Evolutionary conservation across 2,329 filamentous ascomycete species (phyloP).

Genomic region (Aspergillus hiratsukae): DNA sequence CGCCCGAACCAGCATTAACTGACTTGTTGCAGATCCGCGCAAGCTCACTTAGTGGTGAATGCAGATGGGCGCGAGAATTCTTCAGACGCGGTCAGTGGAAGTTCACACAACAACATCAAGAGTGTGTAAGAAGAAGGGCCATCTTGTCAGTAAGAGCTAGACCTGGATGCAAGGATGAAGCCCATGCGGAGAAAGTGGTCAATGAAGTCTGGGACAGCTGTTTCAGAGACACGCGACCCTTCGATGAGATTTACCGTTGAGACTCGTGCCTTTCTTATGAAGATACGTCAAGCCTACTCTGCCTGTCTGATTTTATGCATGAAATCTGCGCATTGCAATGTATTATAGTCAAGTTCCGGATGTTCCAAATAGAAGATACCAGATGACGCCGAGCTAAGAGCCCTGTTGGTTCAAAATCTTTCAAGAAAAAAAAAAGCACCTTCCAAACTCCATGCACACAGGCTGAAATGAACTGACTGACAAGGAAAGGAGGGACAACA

Average conservation of each 20-base stretch:
- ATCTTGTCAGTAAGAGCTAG: constrained; percentile 73
- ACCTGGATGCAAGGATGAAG: constrained; percentile 76
- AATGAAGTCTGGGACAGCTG: constrained; percentile 99
- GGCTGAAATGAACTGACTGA: constrained; percentile 3
- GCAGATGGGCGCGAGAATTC: constrained; percentile 81
- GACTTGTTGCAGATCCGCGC: constrained; percentile 68
- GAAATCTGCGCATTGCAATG: constrained; percentile 1
- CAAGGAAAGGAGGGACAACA: constrained; percentile 11
- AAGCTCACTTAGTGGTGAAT: constrained; percentile 88
- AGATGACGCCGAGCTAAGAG: constrained; percentile 3
- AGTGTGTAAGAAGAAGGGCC: constrained; percentile 80
- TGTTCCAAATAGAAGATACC: neutral
- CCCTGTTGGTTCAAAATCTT: constrained; percentile 2
- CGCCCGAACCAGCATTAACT: constrained; percentile 5
- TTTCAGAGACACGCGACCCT: constrained; percentile 88
- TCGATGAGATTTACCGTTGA: constrained; percentile 88
- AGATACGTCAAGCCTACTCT: neutral
- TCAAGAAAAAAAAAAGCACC: neutral
- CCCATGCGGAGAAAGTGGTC: constrained; percentile 80
- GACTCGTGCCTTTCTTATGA: constrained; percentile 8
- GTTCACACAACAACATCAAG: constrained; percentile 86
- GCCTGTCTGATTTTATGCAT: neutral
- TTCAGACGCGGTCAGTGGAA: constrained; percentile 81
- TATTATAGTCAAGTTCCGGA: constrained; percentile 6
- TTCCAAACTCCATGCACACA: constrained; percentile 13